Base-by-base conservation (phyloP, 805 yeast genomes). In the Teunomyces barrocoloradensis region DNA sequence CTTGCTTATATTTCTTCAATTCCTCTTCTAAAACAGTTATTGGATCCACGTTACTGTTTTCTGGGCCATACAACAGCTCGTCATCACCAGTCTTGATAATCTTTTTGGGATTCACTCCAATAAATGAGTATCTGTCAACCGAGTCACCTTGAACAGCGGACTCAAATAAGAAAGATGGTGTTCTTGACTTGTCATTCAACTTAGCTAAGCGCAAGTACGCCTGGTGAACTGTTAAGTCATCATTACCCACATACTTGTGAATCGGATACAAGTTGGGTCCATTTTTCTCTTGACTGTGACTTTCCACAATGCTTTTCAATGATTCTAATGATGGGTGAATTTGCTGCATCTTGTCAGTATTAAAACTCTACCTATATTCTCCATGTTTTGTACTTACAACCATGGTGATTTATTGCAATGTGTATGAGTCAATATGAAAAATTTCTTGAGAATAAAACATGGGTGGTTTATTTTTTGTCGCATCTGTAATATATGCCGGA, bases 101-200 rank as follows among this genome's bases (percentile, higher is more conserved):
- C 58, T 90, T 87, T 51, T 85, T 80, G 12, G 99, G 99, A 21
- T 80, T 79, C 40, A 84, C 75, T 3, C 99, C 99, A 61, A 94
- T 82, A 64, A 91, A 92, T 0, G 97, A 89, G 68, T 85, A 94
- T 55, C 99, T 75, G 52, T 88, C 96, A 27, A 94, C 81, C 40
- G 85, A 84, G 62, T 91, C 96, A 43, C 96, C 96, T 49, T 88
- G 88, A 51, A 79, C 79, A 1, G 98, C 96, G 56, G 92, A 82
- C 66, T 94, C 99, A 55, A 94, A 80, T 44, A 94, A 71, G 58
- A 92, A 91, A 3, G 96, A 85, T 33, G 85, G 86, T 0, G 75
- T 59, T 54, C 86, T 77, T 15, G 70, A 61, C 21, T 73, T 56
- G 28, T 75, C 66, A 53, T 77, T 73, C 42, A 92, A 87, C 43